These are phyloP conservation scores for Vigna nakashimae DNA, from an alignment of 306 rosid genomes.

Conservation along the genomic window DNA sequence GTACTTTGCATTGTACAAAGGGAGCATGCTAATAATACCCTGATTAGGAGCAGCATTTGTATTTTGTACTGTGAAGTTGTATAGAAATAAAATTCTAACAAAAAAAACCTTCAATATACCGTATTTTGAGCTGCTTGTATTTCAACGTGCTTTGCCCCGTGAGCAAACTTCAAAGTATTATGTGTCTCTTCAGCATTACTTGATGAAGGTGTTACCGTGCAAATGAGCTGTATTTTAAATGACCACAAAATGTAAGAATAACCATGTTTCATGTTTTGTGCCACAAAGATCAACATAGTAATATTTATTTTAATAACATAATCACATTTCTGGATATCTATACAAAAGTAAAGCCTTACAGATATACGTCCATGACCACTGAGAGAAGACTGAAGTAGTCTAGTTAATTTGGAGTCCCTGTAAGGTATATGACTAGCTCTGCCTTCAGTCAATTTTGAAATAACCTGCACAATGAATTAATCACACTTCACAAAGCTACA, in stretches of 20 bases:
- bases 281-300: constrained; percentile 32
- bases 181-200: constrained; percentile 97
- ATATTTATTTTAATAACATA: constrained; percentile 26
- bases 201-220: constrained; percentile 98
- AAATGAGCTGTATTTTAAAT: constrained; percentile 80
- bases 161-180: constrained; percentile 95
- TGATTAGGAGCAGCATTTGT: background rate
- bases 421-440: constrained; percentile 92
- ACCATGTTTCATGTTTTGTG: constrained; percentile 32
- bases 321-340: constrained; percentile 33
- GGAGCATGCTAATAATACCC: background rate
- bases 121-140: constrained; percentile 95
- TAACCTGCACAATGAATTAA: constrained; percentile 68
- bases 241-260: constrained; percentile 41
- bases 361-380: constrained; percentile 98
- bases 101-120: constrained; percentile 47
- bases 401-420: constrained; percentile 95
- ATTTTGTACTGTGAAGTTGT: constrained; percentile 21
- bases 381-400: constrained; percentile 93
- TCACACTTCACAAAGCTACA: constrained; percentile 21
- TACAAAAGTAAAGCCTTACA: constrained; percentile 68
- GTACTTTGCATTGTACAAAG: background rate
- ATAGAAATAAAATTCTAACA: constrained; percentile 16
- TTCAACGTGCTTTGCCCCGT: constrained; percentile 95
- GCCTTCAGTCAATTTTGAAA: constrained; percentile 91